Percentiles rank a stretch among this genome's conserved stretches.
Conservation (phyloP, 441 rosid species). For the Isatis lusitanica region DNA sequence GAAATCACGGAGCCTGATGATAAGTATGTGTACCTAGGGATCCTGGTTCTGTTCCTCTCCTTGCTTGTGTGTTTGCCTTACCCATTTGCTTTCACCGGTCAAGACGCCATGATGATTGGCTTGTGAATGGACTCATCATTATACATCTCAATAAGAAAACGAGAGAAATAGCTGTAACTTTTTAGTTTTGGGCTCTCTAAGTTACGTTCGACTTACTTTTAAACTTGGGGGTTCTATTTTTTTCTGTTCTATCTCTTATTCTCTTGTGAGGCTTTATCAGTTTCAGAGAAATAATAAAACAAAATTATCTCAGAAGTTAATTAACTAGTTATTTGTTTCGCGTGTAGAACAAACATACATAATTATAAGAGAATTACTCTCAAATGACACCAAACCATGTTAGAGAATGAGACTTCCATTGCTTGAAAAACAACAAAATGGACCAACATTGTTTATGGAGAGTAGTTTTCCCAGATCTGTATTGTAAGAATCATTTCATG, state of each 20-base stretch:
- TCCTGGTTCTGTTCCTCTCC: slow-evolving; percentile 64
- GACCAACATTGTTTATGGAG: not conserved
- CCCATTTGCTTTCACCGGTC: slow-evolving; percentile 56
- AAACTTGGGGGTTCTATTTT: not conserved
- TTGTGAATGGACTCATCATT: slow-evolving; percentile 33
- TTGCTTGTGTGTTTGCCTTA: slow-evolving; percentile 61
- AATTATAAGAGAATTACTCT: no score
- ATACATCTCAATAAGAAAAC: slow-evolving; percentile 1
- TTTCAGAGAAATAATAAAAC: not conserved
- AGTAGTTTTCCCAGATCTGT: not conserved
- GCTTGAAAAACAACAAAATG: not conserved
- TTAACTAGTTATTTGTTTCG: not conserved
- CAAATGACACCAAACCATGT: no score
- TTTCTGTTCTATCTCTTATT: not conserved
- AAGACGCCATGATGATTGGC: slow-evolving; percentile 39
- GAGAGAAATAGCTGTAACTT: not conserved
- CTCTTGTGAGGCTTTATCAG: not conserved
- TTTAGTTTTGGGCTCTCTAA: slow-evolving; percentile 15
- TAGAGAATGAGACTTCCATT: not conserved
- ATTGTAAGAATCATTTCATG: no score
- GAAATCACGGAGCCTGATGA: slow-evolving; percentile 73
- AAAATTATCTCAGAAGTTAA: not conserved
- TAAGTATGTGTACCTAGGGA: slow-evolving; percentile 58
- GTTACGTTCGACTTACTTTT: slow-evolving; percentile 5
- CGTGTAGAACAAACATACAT: not conserved